Base-by-base conservation (phyloP, 2,329 filamentous ascomycete species). In the Didymella exigua region DNA sequence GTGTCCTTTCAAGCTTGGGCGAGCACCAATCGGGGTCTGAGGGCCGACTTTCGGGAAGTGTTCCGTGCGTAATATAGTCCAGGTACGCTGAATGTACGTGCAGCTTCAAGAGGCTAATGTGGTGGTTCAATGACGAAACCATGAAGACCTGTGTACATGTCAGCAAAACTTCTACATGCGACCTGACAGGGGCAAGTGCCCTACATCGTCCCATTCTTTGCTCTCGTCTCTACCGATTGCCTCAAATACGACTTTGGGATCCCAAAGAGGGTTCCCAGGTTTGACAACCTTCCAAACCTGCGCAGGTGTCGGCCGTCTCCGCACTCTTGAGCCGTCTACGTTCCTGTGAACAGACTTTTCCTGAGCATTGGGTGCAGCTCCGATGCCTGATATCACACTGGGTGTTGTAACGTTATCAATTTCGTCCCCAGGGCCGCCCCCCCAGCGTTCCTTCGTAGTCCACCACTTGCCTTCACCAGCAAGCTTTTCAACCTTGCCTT, bases 71-170 rank as follows among this genome's bases (percentile, higher is more conserved):
- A 33, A 87, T 72, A 60, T 80, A 80, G n/a, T 82, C 78, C 29
- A 86, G 67, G 66, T 87, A 87, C 18, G 78, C 75, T 21, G 75
- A 73, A 67, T 86, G 84, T 38, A 87, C 77, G 27, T 79, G 81
- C 42, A 87, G 75, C 60, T 83, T 84, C 47, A 87, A 68, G 42
- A 88, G 79, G 51, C 82, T 80, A 57, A 87, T 77, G 61, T 88
- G 85, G 70, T 86, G 84, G 67, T 86, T 86, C 59, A 87, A 75
- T 21, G 83, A 83, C 11, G 84, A 86, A 42, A 87, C 65, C 77
- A 86, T 80, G 71, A 84, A 86, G 46, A 87, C 79, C 83, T 87
- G 63, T 24, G 18, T 4, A 37, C 43, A 23, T 43, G 38, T 56
- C 26, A 56, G 48, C 42, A 38, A 42, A 14, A 13, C 21, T 29